These are phyloP conservation scores for Salix brachista DNA, from an alignment of 345 rosid genomes.

Conservation along the genomic window DNA sequence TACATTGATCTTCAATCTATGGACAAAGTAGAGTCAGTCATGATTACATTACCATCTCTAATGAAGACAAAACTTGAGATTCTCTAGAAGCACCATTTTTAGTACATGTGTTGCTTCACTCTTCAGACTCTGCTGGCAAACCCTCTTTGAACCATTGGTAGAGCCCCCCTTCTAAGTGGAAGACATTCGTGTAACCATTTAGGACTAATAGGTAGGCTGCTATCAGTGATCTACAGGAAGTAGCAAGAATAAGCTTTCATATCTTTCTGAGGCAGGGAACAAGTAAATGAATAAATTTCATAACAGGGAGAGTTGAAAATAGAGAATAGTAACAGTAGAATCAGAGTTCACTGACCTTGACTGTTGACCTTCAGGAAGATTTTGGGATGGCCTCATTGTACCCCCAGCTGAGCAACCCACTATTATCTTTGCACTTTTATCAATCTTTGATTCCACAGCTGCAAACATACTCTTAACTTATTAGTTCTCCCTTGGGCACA, in stretches of 20 bases:
- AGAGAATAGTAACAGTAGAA: neutral
- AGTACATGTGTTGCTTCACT: slow-evolving; percentile 20
- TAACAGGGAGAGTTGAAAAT: neutral
- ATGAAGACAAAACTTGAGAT: slow-evolving; percentile 26
- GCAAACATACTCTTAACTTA: slow-evolving; percentile 5
- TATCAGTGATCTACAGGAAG: slow-evolving; percentile 74
- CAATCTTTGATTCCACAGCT: slow-evolving; percentile 78
- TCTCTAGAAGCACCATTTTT: slow-evolving; percentile 17
- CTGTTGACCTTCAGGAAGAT: slow-evolving; percentile 91
- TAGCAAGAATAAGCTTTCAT: slow-evolving; percentile 1
- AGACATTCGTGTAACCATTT: slow-evolving; percentile 77
- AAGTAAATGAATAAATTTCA: neutral
- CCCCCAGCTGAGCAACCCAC: slow-evolving; percentile 97
- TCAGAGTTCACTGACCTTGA: slow-evolving; percentile 49
- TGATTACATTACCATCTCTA: slow-evolving; percentile 1
- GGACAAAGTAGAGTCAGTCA: slow-evolving; percentile 2
- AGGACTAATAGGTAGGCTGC: slow-evolving; percentile 92
- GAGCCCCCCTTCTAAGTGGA: slow-evolving; percentile 90
- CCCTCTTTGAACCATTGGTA: slow-evolving; percentile 81
- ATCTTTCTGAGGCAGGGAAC: neutral
- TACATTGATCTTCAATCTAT: neutral
- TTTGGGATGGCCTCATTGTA: slow-evolving; percentile 77
- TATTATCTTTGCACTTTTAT: slow-evolving; percentile 78
- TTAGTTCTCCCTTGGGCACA: neutral
- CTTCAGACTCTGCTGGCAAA: slow-evolving; percentile 59